These are phyloP conservation scores for Salix udensis DNA, from an alignment of 345 rosid species.

Conservation along the genomic window DNA sequence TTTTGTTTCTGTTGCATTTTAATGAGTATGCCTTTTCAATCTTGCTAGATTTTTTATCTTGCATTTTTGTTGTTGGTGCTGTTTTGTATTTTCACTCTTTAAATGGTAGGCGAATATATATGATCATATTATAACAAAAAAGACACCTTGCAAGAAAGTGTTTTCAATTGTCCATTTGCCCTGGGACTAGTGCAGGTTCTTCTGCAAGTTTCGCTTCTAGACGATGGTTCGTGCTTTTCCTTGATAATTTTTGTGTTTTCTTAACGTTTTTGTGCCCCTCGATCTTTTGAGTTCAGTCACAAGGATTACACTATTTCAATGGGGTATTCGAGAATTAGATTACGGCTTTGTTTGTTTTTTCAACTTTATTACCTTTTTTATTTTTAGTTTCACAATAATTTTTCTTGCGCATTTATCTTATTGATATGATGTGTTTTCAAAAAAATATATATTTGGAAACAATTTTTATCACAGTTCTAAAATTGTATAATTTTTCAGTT, in stretches of 20 bases:
- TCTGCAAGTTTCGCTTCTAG: background rate
- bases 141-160: no score
- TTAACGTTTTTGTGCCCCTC: background rate
- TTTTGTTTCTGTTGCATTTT: background rate
- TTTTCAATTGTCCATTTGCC: background rate
- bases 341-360: no score
- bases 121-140: background rate
- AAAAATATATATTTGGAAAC: no score
- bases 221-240: no score
- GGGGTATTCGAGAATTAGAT: background rate
- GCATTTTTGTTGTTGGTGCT: background rate
- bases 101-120: background rate
- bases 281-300: no score
- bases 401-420: no score
- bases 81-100: background rate
- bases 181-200: background rate
- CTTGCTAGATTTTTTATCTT: background rate
- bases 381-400: no score
- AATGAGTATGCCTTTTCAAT: background rate
- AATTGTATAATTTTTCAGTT: no score
- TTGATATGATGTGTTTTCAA: no score
- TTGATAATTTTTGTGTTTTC: no score
- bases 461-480: no score
- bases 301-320: background rate
- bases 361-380: no score